Conservation (phyloP, 345 rosid species). For the Eutrema heterophyllum region DNA sequence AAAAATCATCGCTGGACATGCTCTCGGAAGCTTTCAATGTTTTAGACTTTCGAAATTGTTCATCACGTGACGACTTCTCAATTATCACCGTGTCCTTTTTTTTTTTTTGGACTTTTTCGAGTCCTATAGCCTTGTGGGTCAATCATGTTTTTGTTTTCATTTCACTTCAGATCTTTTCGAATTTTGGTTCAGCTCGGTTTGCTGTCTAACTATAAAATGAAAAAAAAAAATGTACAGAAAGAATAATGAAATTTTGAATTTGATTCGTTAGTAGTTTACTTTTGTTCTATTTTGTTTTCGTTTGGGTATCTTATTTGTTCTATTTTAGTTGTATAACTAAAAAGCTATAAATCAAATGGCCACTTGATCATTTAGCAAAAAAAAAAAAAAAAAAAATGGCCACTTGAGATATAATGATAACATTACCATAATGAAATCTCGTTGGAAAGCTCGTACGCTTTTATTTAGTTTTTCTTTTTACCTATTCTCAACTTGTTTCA, state of each 20-base stretch:
- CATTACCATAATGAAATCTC: neutral
- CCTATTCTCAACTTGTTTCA: neutral
- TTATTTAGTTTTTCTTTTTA: no score
- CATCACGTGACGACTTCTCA: neutral
- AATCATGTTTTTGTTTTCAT: neutral
- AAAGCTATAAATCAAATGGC: neutral
- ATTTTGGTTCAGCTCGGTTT: neutral
- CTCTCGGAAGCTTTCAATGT: conserved; percentile 7
- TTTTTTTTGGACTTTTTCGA: neutral
- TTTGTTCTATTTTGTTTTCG: neutral
- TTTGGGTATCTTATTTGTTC: neutral
- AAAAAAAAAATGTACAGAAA: neutral
- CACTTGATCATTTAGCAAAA: no score
- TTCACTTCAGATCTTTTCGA: neutral
- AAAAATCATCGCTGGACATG: no score
- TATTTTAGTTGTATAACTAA: neutral
- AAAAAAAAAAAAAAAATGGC: no score
- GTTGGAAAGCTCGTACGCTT: neutral
- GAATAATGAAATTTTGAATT: neutral
- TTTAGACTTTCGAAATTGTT: neutral
- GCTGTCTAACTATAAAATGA: neutral
- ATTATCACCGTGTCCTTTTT: neutral
- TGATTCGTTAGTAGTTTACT: neutral
- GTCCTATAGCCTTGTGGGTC: neutral
- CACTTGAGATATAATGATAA: neutral